A percentile compares a stretch with the other conserved stretches of the same genome.
Conservation (phyloP, 495 filamentous ascomycete genomes). For the Parathielavia appendiculata region DNA sequence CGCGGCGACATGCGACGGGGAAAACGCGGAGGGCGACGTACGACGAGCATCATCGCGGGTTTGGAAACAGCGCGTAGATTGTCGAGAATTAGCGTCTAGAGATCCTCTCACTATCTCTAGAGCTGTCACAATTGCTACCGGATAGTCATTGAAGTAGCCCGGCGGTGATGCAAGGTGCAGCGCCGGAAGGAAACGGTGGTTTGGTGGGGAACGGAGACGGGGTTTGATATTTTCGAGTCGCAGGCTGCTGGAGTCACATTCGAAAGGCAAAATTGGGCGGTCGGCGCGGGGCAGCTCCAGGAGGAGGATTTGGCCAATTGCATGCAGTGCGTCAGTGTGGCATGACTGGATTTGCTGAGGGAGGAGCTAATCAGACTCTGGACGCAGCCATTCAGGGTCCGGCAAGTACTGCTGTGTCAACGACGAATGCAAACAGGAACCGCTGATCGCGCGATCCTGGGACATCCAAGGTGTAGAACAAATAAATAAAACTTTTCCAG, state of each 20-base stretch:
- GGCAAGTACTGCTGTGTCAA: no score
- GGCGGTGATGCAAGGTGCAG: slow-evolving; percentile 17
- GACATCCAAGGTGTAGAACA: no score
- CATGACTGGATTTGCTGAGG: background rate
- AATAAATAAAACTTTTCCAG: no score
- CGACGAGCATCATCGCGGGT: slow-evolving; percentile 36
- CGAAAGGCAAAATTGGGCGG: slow-evolving; percentile 19
- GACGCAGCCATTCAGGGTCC: no score
- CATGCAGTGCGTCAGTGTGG: slow-evolving; percentile 15
- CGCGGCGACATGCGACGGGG: slow-evolving; percentile 3
- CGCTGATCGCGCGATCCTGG: no score
- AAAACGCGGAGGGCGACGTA: slow-evolving; percentile 27
- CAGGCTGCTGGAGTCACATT: slow-evolving; percentile 15
- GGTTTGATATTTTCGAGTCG: slow-evolving; percentile 24
- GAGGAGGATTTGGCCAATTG: slow-evolving; percentile 18
- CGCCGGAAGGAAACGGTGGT: slow-evolving; percentile 17
- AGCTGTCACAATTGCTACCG: slow-evolving; percentile 64
- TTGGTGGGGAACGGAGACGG: slow-evolving; percentile 29
- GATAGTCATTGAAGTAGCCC: slow-evolving; percentile 44
- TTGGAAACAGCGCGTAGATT: slow-evolving; percentile 7
- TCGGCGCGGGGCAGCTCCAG: slow-evolving; percentile 22
- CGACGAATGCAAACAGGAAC: no score
- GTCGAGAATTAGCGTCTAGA: slow-evolving; percentile 51
- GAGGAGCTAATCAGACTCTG: slow-evolving; percentile 9
- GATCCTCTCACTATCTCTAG: slow-evolving; percentile 68